Conservation (phyloP, 2,329 filamentous ascomycete genomes). For the Talaromyces amestolkiae region DNA sequence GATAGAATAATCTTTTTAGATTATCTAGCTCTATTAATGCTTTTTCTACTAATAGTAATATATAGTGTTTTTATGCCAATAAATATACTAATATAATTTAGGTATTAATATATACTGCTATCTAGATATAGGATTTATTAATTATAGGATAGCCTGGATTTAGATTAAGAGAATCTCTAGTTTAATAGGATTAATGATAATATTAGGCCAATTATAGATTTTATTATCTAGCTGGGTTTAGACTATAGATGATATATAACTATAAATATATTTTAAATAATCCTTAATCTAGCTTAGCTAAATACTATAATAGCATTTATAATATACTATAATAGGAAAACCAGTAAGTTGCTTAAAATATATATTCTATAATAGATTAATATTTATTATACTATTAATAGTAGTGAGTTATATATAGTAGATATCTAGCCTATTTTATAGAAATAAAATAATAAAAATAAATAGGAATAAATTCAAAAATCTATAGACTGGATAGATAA, state of each 20-base stretch:
- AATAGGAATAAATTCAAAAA: too few species aligned
- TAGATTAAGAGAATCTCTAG: not conserved
- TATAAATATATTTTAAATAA: not conserved
- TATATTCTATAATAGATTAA: not conserved
- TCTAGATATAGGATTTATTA: not conserved
- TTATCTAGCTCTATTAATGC: not conserved
- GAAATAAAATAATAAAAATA: too few species aligned
- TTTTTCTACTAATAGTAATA: not conserved
- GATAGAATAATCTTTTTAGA: not conserved
- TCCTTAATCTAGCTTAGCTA: not conserved
- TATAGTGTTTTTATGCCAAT: not conserved
- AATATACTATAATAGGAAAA: not conserved
- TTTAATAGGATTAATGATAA: not conserved
- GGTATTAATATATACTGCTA: not conserved
- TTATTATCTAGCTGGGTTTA: not conserved
- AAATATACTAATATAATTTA: not conserved
- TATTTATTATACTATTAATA: too few species aligned
- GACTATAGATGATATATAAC: not conserved
- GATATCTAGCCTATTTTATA: too few species aligned
- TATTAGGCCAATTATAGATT: not conserved
- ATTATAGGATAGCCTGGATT: not conserved
- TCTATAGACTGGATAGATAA: too few species aligned
- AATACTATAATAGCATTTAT: not conserved
- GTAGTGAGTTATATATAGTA: too few species aligned
- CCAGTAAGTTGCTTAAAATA: not conserved